Conservation (phyloP, 2,329 filamentous ascomycete species). For the Tetracladium maxilliforme region DNA sequence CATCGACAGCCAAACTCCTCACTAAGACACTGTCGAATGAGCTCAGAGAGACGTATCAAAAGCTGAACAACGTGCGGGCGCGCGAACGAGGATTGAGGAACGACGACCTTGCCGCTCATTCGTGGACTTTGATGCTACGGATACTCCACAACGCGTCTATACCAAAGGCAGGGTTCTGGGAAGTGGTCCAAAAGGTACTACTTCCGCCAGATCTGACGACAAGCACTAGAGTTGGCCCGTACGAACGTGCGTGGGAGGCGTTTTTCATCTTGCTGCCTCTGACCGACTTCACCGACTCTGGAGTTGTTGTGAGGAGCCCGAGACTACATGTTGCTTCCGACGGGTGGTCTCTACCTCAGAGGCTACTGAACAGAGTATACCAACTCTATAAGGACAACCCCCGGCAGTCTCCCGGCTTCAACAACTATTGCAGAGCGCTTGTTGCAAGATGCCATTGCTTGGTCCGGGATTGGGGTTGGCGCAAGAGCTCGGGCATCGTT, state of each 20-base stretch:
- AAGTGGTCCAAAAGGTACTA: slow-evolving; percentile 31
- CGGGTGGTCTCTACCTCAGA: slow-evolving; percentile 46
- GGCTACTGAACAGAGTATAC: slow-evolving; percentile 40
- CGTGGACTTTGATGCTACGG: slow-evolving; percentile 45
- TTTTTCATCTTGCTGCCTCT: slow-evolving; percentile 48
- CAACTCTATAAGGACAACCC: slow-evolving; percentile 38
- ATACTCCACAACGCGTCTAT: slow-evolving; percentile 33
- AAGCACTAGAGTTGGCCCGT: slow-evolving; percentile 23
- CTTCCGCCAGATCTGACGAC: slow-evolving; percentile 18
- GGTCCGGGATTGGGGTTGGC: slow-evolving; percentile 52
- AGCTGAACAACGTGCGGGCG: no score
- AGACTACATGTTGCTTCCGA: slow-evolving; percentile 27
- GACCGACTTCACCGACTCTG: slow-evolving; percentile 39
- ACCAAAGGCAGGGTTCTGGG: slow-evolving; percentile 43
- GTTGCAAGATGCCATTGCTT: slow-evolving; percentile 47
- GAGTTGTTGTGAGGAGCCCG: slow-evolving; percentile 26
- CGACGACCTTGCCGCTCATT: slow-evolving; percentile 27
- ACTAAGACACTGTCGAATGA: no score
- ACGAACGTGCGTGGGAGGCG: slow-evolving; percentile 42
- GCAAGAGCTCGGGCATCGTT: slow-evolving; percentile 37
- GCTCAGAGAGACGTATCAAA: no score
- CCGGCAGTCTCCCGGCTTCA: slow-evolving; percentile 45
- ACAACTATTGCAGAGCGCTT: slow-evolving; percentile 46
- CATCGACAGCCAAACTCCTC: no score
- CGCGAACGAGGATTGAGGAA: slow-evolving; percentile 36